A percentile compares a stretch with the other conserved stretches of the same genome.
Evolutionary conservation across 2,329 filamentous ascomycete species (phyloP).

Genomic region (Monilinia fructicola): DNA sequence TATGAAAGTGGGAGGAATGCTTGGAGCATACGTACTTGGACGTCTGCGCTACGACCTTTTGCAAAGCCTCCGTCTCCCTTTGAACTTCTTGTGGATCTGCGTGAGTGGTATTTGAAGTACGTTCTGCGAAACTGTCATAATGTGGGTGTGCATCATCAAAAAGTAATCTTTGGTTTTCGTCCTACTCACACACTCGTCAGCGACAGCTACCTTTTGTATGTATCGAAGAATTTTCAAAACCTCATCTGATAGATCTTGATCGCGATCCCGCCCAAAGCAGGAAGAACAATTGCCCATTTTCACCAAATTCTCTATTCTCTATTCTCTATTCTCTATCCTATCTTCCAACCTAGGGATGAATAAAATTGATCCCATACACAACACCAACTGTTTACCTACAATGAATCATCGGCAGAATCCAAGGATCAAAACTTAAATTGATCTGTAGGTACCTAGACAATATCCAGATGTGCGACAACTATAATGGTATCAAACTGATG

Average conservation of each 20-base stretch:
- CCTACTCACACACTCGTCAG: constrained; percentile 30
- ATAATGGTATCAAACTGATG: neutral
- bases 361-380: constrained; percentile 9
- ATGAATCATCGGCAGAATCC: constrained; percentile 15
- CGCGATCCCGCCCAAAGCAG: constrained; percentile 55
- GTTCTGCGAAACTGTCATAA: constrained; percentile 63
- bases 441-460: no score
- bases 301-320: constrained; percentile 15
- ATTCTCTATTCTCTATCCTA: constrained; percentile 3
- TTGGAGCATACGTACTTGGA: constrained; percentile 52
- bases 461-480: constrained; percentile 13
- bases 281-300: constrained; percentile 62
- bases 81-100: constrained; percentile 62
- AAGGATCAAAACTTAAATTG: neutral
- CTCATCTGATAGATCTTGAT: constrained; percentile 54
- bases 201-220: neutral
- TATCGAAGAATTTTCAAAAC: constrained; percentile 42
- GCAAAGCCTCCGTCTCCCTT: constrained; percentile 63
- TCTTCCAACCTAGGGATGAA: constrained; percentile 5
- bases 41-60: constrained; percentile 62
- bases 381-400: constrained; percentile 22
- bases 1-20: constrained; percentile 21
- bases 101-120: constrained; percentile 50
- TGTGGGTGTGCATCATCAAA: constrained; percentile 61
- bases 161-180: constrained; percentile 50